Evolutionary conservation across 129 eudicot species (phyloP).

Genomic region (Oenanthe sinensis): DNA sequence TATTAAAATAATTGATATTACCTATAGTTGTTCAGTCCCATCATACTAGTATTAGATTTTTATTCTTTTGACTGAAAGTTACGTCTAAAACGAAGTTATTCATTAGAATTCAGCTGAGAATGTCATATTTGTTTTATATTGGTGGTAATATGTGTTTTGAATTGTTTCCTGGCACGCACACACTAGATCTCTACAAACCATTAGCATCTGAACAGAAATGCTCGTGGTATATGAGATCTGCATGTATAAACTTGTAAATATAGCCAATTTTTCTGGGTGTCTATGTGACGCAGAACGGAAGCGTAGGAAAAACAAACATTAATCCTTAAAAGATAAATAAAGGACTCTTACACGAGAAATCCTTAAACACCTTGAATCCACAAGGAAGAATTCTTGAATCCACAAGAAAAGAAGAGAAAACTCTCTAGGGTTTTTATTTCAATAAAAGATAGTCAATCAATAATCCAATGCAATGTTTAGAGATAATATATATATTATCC

Average conservation of each 20-base stretch:
- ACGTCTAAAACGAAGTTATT: not conserved
- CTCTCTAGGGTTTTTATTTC: too few species aligned
- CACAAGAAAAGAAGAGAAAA: too few species aligned
- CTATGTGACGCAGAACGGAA: too few species aligned
- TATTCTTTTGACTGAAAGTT: not conserved
- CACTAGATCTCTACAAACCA: not conserved
- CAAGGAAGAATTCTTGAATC: too few species aligned
- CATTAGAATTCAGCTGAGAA: not conserved
- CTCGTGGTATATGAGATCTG: not conserved
- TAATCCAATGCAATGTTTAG: too few species aligned
- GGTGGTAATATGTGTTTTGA: not conserved
- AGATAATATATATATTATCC: too few species aligned
- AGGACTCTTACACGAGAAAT: too few species aligned
- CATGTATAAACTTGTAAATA: not conserved
- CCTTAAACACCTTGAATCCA: too few species aligned
- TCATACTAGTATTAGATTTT: not conserved
- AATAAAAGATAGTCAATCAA: too few species aligned
- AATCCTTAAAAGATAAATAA: too few species aligned
- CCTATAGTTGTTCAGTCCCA: not conserved
- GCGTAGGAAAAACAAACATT: too few species aligned
- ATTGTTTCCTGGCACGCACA: not conserved
- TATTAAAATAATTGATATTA: too few species aligned
- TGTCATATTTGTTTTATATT: not conserved
- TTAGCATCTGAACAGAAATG: not conserved
- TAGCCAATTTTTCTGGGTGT: not conserved